Evolutionary conservation across 306 rosid species (phyloP).

Genomic region (Quercus bicolor): DNA sequence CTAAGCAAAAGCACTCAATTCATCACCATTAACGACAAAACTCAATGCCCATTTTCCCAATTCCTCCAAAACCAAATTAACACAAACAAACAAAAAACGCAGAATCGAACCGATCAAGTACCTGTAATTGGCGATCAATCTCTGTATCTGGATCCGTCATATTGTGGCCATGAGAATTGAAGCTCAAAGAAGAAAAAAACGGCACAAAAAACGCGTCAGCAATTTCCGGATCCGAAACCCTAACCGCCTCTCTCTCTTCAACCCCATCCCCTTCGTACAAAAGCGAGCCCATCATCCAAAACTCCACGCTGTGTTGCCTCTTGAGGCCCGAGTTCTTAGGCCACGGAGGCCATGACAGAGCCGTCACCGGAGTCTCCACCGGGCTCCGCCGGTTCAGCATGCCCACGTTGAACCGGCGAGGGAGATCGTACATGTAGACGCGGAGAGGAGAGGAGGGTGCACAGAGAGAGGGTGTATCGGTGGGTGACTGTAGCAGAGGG

Average conservation of each 20-base stretch:
- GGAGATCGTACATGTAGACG: slow-evolving; percentile 91
- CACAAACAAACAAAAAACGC: not conserved
- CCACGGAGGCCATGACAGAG: slow-evolving; percentile 61
- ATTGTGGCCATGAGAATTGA: slow-evolving; percentile 77
- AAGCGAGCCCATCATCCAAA: slow-evolving; percentile 98
- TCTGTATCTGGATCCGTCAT: slow-evolving; percentile 81
- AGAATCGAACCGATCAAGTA: slow-evolving; percentile 1
- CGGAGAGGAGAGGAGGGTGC: slow-evolving; percentile 46
- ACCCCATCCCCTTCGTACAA: slow-evolving; percentile 35
- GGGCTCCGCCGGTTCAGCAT: slow-evolving; percentile 55
- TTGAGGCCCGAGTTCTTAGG: slow-evolving; percentile 77
- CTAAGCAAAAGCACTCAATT: not conserved
- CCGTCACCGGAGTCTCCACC: slow-evolving; percentile 56
- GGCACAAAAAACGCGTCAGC: slow-evolving; percentile 93
- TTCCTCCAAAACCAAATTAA: not conserved
- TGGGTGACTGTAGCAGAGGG: slow-evolving; percentile 38
- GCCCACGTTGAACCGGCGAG: slow-evolving; percentile 85
- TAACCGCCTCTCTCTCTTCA: slow-evolving; percentile 47
- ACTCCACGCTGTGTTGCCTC: slow-evolving; percentile 92
- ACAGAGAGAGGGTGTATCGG: slow-evolving; percentile 27
- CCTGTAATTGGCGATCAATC: slow-evolving; percentile 91
- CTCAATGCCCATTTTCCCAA: not conserved
- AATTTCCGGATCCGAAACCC: slow-evolving; percentile 81
- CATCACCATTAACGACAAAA: not conserved
- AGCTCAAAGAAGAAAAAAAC: slow-evolving; percentile 86